These are phyloP conservation scores for Rhododendron mucronatum DNA, from an alignment of 148 eudicot species.

Conservation along the genomic window DNA sequence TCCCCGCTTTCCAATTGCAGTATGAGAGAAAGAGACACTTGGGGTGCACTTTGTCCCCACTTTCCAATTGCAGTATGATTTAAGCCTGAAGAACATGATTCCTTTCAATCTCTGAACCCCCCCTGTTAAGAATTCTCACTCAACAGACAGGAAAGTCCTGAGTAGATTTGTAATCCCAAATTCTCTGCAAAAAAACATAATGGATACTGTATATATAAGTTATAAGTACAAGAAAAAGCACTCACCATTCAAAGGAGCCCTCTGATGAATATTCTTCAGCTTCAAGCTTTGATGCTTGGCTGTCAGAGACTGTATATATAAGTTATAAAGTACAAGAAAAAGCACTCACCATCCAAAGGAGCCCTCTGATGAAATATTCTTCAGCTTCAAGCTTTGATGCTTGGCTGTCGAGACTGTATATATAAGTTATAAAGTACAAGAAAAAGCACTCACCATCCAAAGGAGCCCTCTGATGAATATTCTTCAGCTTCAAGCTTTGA, in stretches of 20 bases:
- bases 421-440: background rate
- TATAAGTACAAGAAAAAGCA: background rate
- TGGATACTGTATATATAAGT: background rate
- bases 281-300: background rate
- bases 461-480: background rate
- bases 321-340: background rate
- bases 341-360: background rate
- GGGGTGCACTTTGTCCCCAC: constrained; percentile 8
- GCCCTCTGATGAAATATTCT: background rate
- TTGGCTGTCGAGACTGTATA: background rate
- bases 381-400: background rate
- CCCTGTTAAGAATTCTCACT: background rate
- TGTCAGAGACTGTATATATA: background rate
- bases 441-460: background rate
- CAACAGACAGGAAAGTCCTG: background rate
- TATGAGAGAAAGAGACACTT: background rate
- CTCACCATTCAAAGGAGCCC: background rate
- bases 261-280: background rate
- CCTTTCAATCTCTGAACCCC: background rate
- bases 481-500: constrained; percentile 1
- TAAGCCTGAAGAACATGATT: background rate
- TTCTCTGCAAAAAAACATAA: background rate
- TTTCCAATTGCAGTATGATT: background rate
- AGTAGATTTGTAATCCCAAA: background rate
- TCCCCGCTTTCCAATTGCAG: constrained; percentile 1